Evolutionary conservation across 2,329 filamentous ascomycete genomes (phyloP), one percentile per base, ranked within the genome.

Genomic region (Penicillium frequentans): DNA sequence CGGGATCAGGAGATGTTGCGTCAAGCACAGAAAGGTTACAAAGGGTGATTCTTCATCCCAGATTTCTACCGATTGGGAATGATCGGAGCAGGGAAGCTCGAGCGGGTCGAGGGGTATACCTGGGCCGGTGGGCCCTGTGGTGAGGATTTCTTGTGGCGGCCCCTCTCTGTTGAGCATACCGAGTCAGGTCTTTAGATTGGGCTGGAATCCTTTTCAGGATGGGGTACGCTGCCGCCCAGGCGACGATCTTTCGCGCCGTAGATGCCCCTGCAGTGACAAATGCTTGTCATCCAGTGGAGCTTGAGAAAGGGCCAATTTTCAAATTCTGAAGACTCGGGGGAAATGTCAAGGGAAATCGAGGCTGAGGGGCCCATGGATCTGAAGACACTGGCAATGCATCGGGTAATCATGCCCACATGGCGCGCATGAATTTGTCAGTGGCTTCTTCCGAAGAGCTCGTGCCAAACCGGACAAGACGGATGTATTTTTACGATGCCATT

Each of bases 251-350:
- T 52, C 21, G 23, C 50, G 42, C 46, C 33, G 46, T n/a, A 21
- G 37, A 48, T 53, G 24, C 49, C 49, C 43, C 45, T 52, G 49
- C 54, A 54, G 55, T 51, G 31, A 54, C 47, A 54, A 51, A 58
- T 57, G 55, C 55, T 53, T 57, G 50, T 57, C 55, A 49, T 57
- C 47, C n/a, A 54, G 37, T 39, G 55, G 55, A 51, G 47, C 26
- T 21, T 16, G 31, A 23, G 21, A 29, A 42, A 31, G 37, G 45
- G 33, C 43, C 21, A 31, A 23, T 37, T 35, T 24, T 42, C 27
- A 45, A 45, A 24, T 46, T 21, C 16, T 51, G 10, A 3, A 47
- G 42, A 21, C 39, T 43, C 21, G 21, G 16, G 42, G 51, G n/a
- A 39, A 19, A 9, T 8, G 21, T 52, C 29, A 49, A 35, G 43